Evolutionary conservation across 2,329 filamentous ascomycete species (phyloP).

Genomic region (Aspergillus versicolor): DNA sequence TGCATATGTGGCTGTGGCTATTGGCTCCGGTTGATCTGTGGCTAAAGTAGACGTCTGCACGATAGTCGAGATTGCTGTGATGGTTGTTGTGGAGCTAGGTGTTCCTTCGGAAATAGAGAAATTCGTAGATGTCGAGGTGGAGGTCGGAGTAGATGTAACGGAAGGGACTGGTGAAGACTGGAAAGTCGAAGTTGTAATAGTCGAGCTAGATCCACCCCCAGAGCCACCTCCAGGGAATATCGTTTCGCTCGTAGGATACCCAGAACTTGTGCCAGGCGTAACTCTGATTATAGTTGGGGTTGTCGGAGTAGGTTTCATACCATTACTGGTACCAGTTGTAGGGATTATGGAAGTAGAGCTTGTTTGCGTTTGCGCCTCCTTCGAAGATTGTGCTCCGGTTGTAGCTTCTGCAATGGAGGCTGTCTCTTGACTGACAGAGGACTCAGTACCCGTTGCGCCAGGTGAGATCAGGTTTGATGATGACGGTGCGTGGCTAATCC

Average conservation of each 20-base stretch:
- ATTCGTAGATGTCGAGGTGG: neutral
- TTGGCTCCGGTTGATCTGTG: neutral
- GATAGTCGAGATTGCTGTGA: neutral
- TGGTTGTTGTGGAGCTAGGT: neutral
- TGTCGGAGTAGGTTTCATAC: neutral
- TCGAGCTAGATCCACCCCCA: neutral
- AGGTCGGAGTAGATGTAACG: neutral
- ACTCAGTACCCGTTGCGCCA: neutral
- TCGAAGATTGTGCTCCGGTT: too few relatives aligned
- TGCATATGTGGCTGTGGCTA: neutral
- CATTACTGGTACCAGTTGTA: neutral
- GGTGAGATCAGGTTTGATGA: neutral
- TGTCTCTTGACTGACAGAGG: neutral
- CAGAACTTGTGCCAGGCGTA: conserved; percentile 1
- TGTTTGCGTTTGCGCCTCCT: too few relatives aligned
- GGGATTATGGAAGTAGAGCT: too few relatives aligned
- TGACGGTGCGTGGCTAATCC: neutral
- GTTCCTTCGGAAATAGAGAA: neutral
- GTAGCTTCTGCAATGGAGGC: too few relatives aligned
- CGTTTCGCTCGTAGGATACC: neutral
- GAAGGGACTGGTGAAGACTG: neutral
- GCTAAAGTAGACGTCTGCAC: neutral
- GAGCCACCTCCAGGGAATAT: neutral
- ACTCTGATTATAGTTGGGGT: conserved; percentile 8
- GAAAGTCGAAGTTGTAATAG: neutral